These are phyloP conservation scores for Verbascum thapsus DNA, from an alignment of 257 asterid genomes.

Conservation along the genomic window DNA sequence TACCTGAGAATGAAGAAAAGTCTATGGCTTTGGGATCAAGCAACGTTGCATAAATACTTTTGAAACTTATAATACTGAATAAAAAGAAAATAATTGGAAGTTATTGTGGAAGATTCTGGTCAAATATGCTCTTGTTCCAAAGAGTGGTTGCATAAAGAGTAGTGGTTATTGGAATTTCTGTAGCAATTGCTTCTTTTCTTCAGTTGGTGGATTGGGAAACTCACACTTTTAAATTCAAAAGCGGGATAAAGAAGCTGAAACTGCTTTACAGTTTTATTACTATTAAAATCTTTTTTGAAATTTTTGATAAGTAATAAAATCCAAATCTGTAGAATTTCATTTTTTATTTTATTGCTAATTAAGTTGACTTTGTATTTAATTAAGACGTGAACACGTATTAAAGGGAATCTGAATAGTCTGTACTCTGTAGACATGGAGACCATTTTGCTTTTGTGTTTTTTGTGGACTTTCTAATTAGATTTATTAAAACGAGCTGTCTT, in stretches of 20 bases:
- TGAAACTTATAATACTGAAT: conserved; percentile 1
- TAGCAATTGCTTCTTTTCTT: conserved; percentile 21
- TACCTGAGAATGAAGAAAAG: conserved; percentile 32
- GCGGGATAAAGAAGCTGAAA: conserved; percentile 12
- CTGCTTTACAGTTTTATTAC: too few relatives aligned
- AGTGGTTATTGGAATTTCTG: conserved; percentile 32
- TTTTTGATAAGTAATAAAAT: too few relatives aligned
- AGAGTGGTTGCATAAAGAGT: conserved; percentile 28
- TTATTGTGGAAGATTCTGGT: conserved; percentile 26
- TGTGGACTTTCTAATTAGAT: background rate
- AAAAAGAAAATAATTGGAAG: conserved; percentile 11
- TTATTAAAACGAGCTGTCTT: conserved; percentile 14
- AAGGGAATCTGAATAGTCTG: conserved; percentile 12
- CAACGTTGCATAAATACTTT: conserved; percentile 32
- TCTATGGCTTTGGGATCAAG: conserved; percentile 51
- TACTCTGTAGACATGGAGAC: background rate
- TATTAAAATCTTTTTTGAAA: background rate
- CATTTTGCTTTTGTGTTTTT: conserved; percentile 1
- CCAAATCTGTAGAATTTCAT: background rate
- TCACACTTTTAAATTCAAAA: conserved; percentile 15
- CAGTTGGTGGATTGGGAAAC: conserved; percentile 22
- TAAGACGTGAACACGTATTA: conserved; percentile 16
- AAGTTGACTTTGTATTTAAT: conserved; percentile 24
- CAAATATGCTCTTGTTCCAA: conserved; percentile 24
- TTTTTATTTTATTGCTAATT: background rate